Conservation (phyloP, 1,284 basidiomycete genomes). For the Cutaneotrichosporon sp. region DNA sequence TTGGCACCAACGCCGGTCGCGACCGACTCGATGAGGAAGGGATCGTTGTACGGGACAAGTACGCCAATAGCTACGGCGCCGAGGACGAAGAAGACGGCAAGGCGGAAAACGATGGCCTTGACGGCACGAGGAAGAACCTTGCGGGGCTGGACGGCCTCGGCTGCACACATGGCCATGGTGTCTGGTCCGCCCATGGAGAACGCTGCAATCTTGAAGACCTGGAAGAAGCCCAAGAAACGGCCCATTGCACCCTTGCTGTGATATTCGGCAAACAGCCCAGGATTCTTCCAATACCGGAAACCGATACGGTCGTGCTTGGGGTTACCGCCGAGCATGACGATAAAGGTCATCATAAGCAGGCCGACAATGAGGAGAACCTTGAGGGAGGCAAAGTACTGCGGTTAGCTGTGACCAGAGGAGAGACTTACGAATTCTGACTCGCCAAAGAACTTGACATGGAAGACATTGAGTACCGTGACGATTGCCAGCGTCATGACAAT, state of each 20-base stretch:
- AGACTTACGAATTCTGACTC: constrained; percentile 18
- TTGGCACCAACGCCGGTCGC: constrained; percentile 23
- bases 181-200: constrained; percentile 42
- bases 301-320: constrained; percentile 33
- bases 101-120: constrained; percentile 70
- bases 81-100: constrained; percentile 57
- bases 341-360: constrained; percentile 11
- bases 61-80: constrained; percentile 12
- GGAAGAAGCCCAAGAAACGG: constrained; percentile 36
- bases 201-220: constrained; percentile 34
- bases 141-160: constrained; percentile 51
- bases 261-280: constrained; percentile 29
- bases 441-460: constrained; percentile 21
- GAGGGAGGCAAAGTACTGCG: constrained; percentile 18
- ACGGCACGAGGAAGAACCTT: constrained; percentile 74
- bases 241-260: constrained; percentile 19
- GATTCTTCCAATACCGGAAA: constrained; percentile 38
- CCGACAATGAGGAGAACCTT: constrained; percentile 21
- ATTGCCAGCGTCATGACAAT: constrained; percentile 27
- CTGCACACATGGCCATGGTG: constrained; percentile 33
- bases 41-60: constrained; percentile 14
- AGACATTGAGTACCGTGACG: constrained; percentile 26
- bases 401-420: not conserved
- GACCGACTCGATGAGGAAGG: constrained; percentile 1
- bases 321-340: constrained; percentile 33